Base-by-base conservation (phyloP, 2,329 filamentous ascomycete genomes). In the Seiridium unicorne region DNA sequence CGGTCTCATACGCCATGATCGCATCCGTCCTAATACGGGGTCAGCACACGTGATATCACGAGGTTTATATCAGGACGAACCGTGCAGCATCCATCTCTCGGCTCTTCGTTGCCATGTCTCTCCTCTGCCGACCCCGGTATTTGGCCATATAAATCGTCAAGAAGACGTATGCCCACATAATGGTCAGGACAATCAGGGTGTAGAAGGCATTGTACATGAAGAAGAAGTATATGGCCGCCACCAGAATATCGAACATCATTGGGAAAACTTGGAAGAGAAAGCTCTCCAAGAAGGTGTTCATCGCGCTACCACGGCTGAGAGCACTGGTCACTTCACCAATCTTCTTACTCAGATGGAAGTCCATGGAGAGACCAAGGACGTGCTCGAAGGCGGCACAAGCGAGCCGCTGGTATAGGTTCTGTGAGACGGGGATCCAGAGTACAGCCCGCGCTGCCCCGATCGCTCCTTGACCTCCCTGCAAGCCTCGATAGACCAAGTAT, bases 1-100 rank as follows among this genome's bases (percentile, higher is more conserved):
- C 85, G 1, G 85, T 88, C 62, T 81, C 79, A 60, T 80, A 82
- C 0, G 79, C 78, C 65, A 81, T 72, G 47, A 82, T 77, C 3
- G 80, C 75, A 64, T 82, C 80, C 1, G 76, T 81, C 55, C 71
- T 75, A 48, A 60, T 4, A 31, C 13, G 9, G 5, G 0, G 35
- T 53, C 35, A 34, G 32, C 3, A 42, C 7, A 6, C 5, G 10
- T n/a, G 35, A 7, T 8, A 7, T 32, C 2, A 5, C 7, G 4
- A 32, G 9, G 26, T 10, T 51, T 8, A 36, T 1, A 49, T 1
- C n/a, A 9, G 18, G 26, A 1, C 69, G 59, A 62, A 74, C 74
- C 79, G 80, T 60, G 76, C 73, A 5, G 79, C 79, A 49, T 82
- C 79, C 78, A 81, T 79, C 61, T 82, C 79, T 3, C 79, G 75